These are phyloP conservation scores for Boletus fagicola DNA, from an alignment of 768 basidiomycete species.

Conservation along the genomic window DNA sequence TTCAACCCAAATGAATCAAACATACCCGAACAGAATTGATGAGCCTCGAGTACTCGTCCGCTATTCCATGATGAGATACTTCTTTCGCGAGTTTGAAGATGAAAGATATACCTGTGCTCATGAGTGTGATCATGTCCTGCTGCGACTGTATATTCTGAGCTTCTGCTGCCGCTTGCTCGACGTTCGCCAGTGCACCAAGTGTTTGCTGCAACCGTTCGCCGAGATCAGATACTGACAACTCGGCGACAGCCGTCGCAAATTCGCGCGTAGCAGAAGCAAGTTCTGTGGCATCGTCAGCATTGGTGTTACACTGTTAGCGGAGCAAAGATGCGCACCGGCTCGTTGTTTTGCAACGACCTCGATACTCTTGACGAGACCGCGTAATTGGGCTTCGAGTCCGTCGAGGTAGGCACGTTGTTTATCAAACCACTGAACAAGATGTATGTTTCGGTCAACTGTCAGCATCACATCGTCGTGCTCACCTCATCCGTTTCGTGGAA, in stretches of 20 bases:
- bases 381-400: slow-evolving; percentile 84
- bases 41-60: slow-evolving; percentile 91
- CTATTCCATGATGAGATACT: slow-evolving; percentile 31
- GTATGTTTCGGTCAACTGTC: background rate
- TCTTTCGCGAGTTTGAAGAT: background rate
- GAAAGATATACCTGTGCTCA: slow-evolving; percentile 60
- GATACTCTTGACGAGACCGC: slow-evolving; percentile 82
- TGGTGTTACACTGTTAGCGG: background rate
- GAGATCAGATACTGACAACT: slow-evolving; percentile 74
- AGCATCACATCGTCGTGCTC: slow-evolving; percentile 8
- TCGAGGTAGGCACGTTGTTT: slow-evolving; percentile 83
- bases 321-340: slow-evolving; percentile 45
- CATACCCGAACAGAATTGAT: slow-evolving; percentile 83
- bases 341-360: slow-evolving; percentile 84
- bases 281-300: slow-evolving; percentile 42
- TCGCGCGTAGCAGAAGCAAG: slow-evolving; percentile 70
- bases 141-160: slow-evolving; percentile 71
- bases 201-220: slow-evolving; percentile 70
- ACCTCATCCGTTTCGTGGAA: slow-evolving; percentile 91
- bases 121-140: slow-evolving; percentile 76
- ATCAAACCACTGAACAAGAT: slow-evolving; percentile 80
- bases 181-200: slow-evolving; percentile 66
- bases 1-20: slow-evolving; percentile 8
- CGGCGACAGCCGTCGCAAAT: slow-evolving; percentile 68
- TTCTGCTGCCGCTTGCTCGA: slow-evolving; percentile 74